Percentiles rank a stretch among this genome's conserved stretches.
phyloP scores from a whole-genome alignment of 352 stramenopile species.

The Pythium biforme region DNA sequence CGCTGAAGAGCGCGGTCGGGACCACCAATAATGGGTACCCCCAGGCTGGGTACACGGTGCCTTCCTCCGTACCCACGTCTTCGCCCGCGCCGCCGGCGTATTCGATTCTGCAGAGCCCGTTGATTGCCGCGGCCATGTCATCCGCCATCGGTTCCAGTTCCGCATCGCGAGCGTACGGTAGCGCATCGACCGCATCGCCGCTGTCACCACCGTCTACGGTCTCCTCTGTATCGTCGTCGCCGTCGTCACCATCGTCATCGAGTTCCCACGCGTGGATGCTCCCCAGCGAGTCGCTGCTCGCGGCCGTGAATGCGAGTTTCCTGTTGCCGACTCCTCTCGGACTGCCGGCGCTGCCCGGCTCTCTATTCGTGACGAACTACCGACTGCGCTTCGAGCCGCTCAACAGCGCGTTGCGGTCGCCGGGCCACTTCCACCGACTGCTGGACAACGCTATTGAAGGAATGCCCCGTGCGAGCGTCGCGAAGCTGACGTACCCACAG shows the following conservation, averaged over 20 bases:
- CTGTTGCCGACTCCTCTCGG: slow-evolving; percentile 44
- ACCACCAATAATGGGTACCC: neutral
- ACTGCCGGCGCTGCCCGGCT: slow-evolving; percentile 51
- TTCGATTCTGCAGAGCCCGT: slow-evolving; percentile 24
- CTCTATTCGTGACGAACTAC: slow-evolving; percentile 66
- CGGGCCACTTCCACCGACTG: slow-evolving; percentile 51
- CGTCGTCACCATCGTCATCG: neutral
- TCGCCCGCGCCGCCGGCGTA: neutral
- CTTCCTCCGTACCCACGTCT: too few relatives aligned
- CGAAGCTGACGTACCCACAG: slow-evolving; percentile 74
- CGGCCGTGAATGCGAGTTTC: slow-evolving; percentile 48
- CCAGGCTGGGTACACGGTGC: too few relatives aligned
- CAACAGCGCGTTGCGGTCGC: slow-evolving; percentile 37
- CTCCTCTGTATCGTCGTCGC: slow-evolving; percentile 7
- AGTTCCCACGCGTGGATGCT: slow-evolving; percentile 29
- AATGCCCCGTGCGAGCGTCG: slow-evolving; percentile 57
- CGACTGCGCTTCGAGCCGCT: slow-evolving; percentile 70
- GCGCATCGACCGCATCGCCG: too few relatives aligned
- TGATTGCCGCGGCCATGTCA: slow-evolving; percentile 16
- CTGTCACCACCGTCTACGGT: neutral
- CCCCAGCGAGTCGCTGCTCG: slow-evolving; percentile 43
- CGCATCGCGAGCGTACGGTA: slow-evolving; percentile 8
- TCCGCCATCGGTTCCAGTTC: neutral
- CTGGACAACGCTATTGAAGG: slow-evolving; percentile 62
- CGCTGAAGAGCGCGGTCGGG: slow-evolving; percentile 1